Evolutionary conservation across 306 rosid species (phyloP), one percentile per base, ranked within the genome.

Genomic region (Quercus aquifolioides): DNA sequence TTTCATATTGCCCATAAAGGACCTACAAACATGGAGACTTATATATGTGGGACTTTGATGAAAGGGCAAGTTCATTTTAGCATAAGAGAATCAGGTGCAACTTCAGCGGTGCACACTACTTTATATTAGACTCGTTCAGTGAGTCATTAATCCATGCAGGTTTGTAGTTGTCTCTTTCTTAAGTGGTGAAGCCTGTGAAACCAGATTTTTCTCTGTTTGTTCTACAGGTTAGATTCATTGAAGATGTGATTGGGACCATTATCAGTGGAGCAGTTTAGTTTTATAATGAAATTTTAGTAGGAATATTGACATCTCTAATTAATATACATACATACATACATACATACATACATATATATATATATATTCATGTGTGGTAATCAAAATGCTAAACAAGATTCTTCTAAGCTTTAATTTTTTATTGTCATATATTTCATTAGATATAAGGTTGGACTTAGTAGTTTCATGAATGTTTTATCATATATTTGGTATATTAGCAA

Each of bases 1-100:
- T 81, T 75, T 78, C 84, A 85, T 74, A 13, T 77, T 89, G 85
- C 84, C 76, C 88, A 86, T 84, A 90, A 90, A 90, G 91, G 84
- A 83, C 88, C 88, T 85, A 71, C 89, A 56, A 59, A 86, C 88
- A 89, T 72, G 54, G 46, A 13, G 19, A 55, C 74, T 51, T 43
- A 43, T 67, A 65, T 7, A 6, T 56, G 20, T 31, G 46, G 20
- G 78, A 74, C 23, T 82, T 49, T 79, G 60, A 49, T 84, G n/a
- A 74, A 38, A 28, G 6, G 15, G 56, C 41, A 57, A 63, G 38
- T 51, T 54, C 46, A 13, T 49, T 78, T 13, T 72, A 28, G 76
- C 65, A 51, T 56, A 56, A 11, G 23, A 26, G 71, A 26, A 43
- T 18, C n/a, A 60, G 30, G 35, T 78, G 5, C 3, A 57, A 41